Conservation (phyloP, 2,329 filamentous ascomycete species). For the Aspergillus fumigatiaffinis region DNA sequence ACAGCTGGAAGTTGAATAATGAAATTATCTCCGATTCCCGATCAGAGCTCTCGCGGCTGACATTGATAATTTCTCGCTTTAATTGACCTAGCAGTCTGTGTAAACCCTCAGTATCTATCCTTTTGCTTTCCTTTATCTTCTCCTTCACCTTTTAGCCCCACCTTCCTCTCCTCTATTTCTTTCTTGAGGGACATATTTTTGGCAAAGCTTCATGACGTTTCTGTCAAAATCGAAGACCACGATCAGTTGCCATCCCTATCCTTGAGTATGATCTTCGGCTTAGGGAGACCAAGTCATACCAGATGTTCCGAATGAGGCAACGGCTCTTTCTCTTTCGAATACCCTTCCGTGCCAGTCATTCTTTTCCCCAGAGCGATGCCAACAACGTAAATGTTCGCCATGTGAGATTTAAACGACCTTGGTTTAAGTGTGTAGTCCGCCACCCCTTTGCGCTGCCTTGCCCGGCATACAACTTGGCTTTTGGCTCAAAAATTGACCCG, state of each 20-base stretch:
- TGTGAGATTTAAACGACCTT: conserved; percentile 33
- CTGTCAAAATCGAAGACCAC: background rate
- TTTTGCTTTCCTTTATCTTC: background rate
- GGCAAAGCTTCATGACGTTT: background rate
- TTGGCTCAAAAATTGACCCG: background rate
- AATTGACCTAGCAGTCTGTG: background rate
- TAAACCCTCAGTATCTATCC: background rate
- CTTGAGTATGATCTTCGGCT: conserved; percentile 6
- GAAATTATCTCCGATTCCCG: too few relatives aligned
- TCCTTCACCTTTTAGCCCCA: background rate
- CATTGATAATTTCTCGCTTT: conserved; percentile 1
- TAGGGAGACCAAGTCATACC: conserved; percentile 14
- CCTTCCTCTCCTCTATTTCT: background rate
- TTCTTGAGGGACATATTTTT: background rate
- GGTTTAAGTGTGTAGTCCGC: conserved; percentile 28
- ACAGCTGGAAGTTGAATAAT: background rate
- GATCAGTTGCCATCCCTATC: background rate
- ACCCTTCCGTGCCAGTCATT: conserved; percentile 19
- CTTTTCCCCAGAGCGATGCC: conserved; percentile 13
- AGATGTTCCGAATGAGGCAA: conserved; percentile 32
- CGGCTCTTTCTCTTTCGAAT: conserved; percentile 23
- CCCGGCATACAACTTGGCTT: background rate
- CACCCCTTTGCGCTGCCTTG: conserved; percentile 2
- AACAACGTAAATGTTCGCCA: conserved; percentile 23
- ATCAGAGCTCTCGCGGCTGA: too few relatives aligned